A percentile compares a stretch with the other conserved stretches of the same genome.
phyloP scores from a whole-genome alignment of 2,329 filamentous ascomycete genomes.

The Diaporthe velutina region DNA sequence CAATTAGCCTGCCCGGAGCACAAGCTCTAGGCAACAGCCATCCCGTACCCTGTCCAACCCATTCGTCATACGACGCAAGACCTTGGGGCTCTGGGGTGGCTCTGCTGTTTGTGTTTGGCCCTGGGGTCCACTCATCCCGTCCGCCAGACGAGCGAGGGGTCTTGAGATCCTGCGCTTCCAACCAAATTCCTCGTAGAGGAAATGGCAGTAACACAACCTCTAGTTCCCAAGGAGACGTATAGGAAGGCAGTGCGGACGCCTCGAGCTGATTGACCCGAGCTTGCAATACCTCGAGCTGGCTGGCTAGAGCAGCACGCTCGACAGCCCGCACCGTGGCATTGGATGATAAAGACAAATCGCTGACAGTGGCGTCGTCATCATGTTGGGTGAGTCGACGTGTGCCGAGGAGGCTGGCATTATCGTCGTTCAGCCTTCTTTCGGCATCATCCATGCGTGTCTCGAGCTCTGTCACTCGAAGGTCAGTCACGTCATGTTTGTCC shows the following conservation, averaged over 20 bases:
- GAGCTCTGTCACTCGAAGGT: slow-evolving; percentile 77
- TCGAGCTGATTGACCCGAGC: slow-evolving; percentile 69
- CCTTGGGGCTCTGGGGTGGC: slow-evolving; percentile 58
- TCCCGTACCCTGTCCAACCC: slow-evolving; percentile 63
- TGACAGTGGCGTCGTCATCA: slow-evolving; percentile 59
- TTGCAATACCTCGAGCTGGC: slow-evolving; percentile 63
- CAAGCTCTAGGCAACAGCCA: slow-evolving; percentile 80
- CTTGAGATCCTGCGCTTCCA: slow-evolving; percentile 62
- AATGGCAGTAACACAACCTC: slow-evolving; percentile 84
- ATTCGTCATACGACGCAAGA: slow-evolving; percentile 61
- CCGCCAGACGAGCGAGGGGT: slow-evolving; percentile 48
- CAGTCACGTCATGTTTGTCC: slow-evolving; percentile 75
- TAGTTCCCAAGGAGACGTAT: slow-evolving; percentile 76
- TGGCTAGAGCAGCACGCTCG: slow-evolving; percentile 61
- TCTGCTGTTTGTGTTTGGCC: slow-evolving; percentile 62
- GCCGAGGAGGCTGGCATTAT: slow-evolving; percentile 56
- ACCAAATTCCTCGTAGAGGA: slow-evolving; percentile 68
- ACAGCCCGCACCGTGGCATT: slow-evolving; percentile 54
- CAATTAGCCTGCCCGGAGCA: slow-evolving; percentile 71
- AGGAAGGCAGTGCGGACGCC: slow-evolving; percentile 69
- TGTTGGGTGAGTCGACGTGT: slow-evolving; percentile 51
- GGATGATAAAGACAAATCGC: slow-evolving; percentile 61
- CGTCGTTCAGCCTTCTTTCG: slow-evolving; percentile 64
- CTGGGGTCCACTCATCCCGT: slow-evolving; percentile 67
- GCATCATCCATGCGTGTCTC: slow-evolving; percentile 74